Evolutionary conservation across 148 eudicot genomes (phyloP).

Genomic region (Rhododendron williamsianum): DNA sequence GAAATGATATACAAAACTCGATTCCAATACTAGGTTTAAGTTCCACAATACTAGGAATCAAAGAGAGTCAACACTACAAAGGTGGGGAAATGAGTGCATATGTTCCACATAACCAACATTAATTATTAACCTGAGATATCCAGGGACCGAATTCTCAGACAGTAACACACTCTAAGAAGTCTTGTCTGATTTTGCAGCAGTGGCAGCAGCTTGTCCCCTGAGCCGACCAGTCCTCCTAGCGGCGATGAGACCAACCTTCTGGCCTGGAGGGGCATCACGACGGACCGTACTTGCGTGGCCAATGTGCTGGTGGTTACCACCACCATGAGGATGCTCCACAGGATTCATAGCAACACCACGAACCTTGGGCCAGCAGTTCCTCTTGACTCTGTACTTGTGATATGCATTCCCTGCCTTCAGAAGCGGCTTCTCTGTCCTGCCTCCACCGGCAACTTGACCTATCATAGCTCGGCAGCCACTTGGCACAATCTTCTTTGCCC

Average conservation of each 20-base stretch:
- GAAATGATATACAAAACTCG: not conserved
- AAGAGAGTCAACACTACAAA: not conserved
- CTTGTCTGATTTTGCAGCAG: conserved; percentile 44
- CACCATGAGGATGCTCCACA: conserved; percentile 60
- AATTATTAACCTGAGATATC: not conserved
- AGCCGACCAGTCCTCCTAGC: conserved; percentile 58
- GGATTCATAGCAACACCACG: conserved; percentile 41
- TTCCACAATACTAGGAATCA: not conserved
- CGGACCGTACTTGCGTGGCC: conserved; percentile 54
- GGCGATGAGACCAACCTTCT: conserved; percentile 56
- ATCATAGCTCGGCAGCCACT: conserved; percentile 31
- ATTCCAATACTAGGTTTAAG: not conserved
- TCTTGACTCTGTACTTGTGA: conserved; percentile 34
- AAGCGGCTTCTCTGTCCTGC: conserved; percentile 27
- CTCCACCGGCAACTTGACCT: conserved; percentile 33
- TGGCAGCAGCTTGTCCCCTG: conserved; percentile 52
- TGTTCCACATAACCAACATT: not conserved
- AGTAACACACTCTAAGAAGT: not conserved
- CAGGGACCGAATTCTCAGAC: not conserved
- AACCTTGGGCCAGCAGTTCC: conserved; percentile 38
- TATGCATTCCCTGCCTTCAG: conserved; percentile 34
- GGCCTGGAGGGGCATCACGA: conserved; percentile 54
- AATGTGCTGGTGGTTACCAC: conserved; percentile 61
- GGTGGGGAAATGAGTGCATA: not conserved
- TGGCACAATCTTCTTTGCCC: conserved; percentile 30